These are phyloP conservation scores for Plantago major DNA, from an alignment of 257 asterid genomes.

Conservation along the genomic window DNA sequence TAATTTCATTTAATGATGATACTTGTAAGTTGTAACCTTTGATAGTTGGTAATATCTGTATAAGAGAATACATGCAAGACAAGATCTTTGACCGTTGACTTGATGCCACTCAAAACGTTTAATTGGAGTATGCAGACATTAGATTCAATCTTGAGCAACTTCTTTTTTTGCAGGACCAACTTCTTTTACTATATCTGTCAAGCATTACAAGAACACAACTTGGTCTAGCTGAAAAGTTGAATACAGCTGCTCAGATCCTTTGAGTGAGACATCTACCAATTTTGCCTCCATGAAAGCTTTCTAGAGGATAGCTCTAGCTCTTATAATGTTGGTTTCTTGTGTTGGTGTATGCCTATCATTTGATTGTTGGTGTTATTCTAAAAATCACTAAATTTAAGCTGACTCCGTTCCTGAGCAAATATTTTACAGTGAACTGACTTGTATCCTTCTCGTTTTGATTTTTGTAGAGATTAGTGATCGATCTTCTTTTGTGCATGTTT, in stretches of 20 bases:
- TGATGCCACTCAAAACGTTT: neutral
- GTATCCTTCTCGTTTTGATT: neutral
- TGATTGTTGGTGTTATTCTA: conserved; percentile 5
- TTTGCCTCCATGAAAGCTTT: neutral
- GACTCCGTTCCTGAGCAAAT: conserved; percentile 5
- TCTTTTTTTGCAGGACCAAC: conserved; percentile 60
- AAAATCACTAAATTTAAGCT: neutral
- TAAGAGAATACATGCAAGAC: neutral
- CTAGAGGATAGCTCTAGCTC: neutral
- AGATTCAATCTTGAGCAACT: neutral
- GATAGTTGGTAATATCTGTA: too few relatives aligned
- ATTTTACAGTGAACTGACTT: neutral
- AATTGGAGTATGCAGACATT: neutral
- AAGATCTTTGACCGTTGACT: neutral
- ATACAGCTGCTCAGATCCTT: conserved; percentile 93
- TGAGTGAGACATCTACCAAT: conserved; percentile 22
- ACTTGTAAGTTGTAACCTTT: too few relatives aligned
- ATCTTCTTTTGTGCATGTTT: too few relatives aligned
- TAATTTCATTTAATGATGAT: too few relatives aligned
- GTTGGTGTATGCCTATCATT: conserved; percentile 3
- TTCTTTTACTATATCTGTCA: conserved; percentile 74
- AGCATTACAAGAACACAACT: conserved; percentile 98
- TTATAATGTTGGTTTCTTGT: conserved; percentile 1
- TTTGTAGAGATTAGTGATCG: too few relatives aligned
- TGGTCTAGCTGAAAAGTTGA: conserved; percentile 79